Evolutionary conservation across 2,329 filamentous ascomycete species (phyloP), one percentile per base, ranked within the genome.

Genomic region (Phymatotrichopsis omnivora): DNA sequence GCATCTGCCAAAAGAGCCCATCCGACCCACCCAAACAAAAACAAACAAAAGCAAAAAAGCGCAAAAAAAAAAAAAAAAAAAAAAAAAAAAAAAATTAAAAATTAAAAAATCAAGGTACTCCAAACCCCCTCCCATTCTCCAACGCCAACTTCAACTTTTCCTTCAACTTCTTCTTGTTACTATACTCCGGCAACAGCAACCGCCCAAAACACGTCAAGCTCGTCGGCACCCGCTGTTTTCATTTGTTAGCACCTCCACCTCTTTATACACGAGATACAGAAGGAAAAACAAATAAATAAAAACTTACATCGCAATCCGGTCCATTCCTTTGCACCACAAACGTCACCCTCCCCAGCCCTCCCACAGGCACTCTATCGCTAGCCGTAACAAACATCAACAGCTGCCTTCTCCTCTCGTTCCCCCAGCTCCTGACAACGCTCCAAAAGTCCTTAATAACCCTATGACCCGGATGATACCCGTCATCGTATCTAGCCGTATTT

Each of bases 321-420:
- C 83, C 78, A 60, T 86, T 85, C 58, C 75, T 78, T 63, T 89
- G 82, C 32, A 98, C 73, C 11, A 84, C 75, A 63, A 96, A 96
- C 58, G 82, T 78, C 35, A 96, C 68, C 57, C 82, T 85, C 52
- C 75, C 74, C 60, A 87, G 77, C 2, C 91, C 91, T 16, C 84
- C 86, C 0, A 94, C 83, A 0, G 91, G 91, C 2, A 96, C 75
- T 2, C 91, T 75, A 60, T 95, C 87, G 57, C 80, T 89, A 0
- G 89, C 89, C 11, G 91, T 98, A 23, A 98, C 87, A 59, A 98
- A 98, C 62, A 95, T 86, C 24, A 98, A 70, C 25, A 98, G 67
- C 57, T 76, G 77, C 41, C 78, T 74, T 63, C 81, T 81, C 69
- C 87, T 81, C 33, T 73, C 69, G 12, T 80, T 71, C 48, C 76